Conservation (phyloP, 768 basidiomycete species). For the Kwoniella sp. region DNA sequence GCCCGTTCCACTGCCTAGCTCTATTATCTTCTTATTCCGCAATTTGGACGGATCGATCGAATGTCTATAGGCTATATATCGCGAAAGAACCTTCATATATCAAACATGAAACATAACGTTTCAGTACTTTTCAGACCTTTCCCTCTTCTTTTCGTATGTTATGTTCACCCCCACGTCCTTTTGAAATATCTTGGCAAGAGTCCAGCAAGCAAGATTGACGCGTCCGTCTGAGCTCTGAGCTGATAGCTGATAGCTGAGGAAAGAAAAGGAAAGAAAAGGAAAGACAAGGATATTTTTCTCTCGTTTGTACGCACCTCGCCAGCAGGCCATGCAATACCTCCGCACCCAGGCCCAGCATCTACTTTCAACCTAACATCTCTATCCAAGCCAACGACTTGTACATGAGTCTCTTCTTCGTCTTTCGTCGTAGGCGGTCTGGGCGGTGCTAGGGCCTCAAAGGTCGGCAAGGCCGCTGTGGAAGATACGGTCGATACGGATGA, state of each 20-base stretch:
- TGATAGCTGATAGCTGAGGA: too few relatives aligned
- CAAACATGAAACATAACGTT: too few relatives aligned
- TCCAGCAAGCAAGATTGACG: too few relatives aligned
- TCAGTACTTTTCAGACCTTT: too few relatives aligned
- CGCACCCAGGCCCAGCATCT: conserved; percentile 84
- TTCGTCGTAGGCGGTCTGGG: conserved; percentile 46
- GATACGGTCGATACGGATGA: conserved; percentile 33
- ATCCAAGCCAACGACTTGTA: conserved; percentile 32
- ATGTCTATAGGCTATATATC: conserved; percentile 66
- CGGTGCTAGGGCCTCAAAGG: conserved; percentile 42
- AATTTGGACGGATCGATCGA: conserved; percentile 59
- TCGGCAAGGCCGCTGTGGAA: conserved; percentile 34
- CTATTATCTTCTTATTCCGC: conserved; percentile 65
- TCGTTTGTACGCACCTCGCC: conserved; percentile 83
- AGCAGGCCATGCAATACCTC: conserved; percentile 89
- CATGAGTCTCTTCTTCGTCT: conserved; percentile 35
- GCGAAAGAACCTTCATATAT: conserved; percentile 68
- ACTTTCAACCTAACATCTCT: conserved; percentile 60
- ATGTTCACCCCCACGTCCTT: too few relatives aligned
- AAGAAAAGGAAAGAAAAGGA: too few relatives aligned
- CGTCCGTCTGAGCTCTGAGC: too few relatives aligned
- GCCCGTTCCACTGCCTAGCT: conserved; percentile 89
- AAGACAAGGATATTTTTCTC: too few relatives aligned
- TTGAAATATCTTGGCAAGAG: too few relatives aligned
- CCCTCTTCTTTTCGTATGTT: too few relatives aligned